Evolutionary conservation across 2,329 filamentous ascomycete genomes (phyloP), one percentile per base, ranked within the genome.

Genomic region (Exutisphaerella laricina): DNA sequence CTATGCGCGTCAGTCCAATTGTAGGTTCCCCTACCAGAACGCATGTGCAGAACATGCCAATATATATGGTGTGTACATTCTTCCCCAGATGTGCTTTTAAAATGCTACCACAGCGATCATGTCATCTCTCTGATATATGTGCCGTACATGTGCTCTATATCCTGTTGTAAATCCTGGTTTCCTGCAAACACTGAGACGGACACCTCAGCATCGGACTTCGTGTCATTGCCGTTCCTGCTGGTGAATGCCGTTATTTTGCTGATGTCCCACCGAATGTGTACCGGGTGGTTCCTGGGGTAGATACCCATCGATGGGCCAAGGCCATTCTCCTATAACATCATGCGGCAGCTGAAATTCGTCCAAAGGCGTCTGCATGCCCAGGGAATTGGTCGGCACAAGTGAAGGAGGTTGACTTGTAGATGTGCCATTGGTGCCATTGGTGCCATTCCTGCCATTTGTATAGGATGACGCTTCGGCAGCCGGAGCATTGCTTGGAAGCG

Each of bases 301-400:
- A 13, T n/a, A n/a, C n/a, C n/a, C n/a, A n/a, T 60, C 57, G 28
- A 58, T 53, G 3, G 58, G 54, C 66, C 66, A 71, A 10, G 67
- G 64, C 67, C 67, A 70, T 28, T 67, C 62, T 10, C 61, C 60
- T 18, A 70, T 57, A 13, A 70, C 46, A 31, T 67, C 66, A 9
- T 61, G 60, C 5, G 68, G 66, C 13, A 71, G 46, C 46, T 69
- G 65, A 41, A 66, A 67, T 32, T 67, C 63, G 43, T 49, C 46
- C 12, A 50, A 57, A 42, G 51, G 51, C 9, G 48, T 54, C 8
- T 39, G 35, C 48, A 51, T 48, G 4, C 51, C 46, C 16, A 48
- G 34, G 5, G 35, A 32, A 18, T 54, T 54, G 9, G 44, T 50
- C 1, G 41, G 34, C 17, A 22, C 41, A 13, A 30, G 13, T 13